Base-by-base conservation (phyloP, 305 asterid species). In the Fraxinus floribunda region DNA sequence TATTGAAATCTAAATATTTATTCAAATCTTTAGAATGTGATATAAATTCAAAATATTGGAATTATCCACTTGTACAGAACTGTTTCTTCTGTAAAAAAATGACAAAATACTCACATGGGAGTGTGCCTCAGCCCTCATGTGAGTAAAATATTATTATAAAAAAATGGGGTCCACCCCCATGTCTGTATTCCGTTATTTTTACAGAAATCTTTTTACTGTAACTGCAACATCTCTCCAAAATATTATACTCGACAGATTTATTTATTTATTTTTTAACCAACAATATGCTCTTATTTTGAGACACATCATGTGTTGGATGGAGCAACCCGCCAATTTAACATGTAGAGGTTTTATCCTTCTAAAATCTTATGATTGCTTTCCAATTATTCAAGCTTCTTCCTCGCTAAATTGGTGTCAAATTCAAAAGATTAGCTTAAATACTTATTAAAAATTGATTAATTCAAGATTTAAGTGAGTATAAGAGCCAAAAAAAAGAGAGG, bases 301-400 rank as follows among this genome's bases (percentile, higher is more conserved):
- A 79, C 86, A 84, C 76, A 79, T 35, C 85, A 79, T 75, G 87
- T 83, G 85, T 35, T 64, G 15, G 7, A 49, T 24, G 41, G 55
- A 38, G 29, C 76, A 38, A 57, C 26, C 11, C 24, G 29, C 68
- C 68, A n/a, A 18, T 29, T 13, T 78, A 18, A 8, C 29, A 49
- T 34, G 76, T 60, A 39, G 72, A 15, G 18, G 29, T 76, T 24
- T 44, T 22, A 35, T 10, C 20, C 46, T 57, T 38, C 26, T 74
- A 30, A 34, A 29, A n/a, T 68, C 41, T 29, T 8, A n/a, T 76
- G 41, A 35, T 70, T 78, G 78, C 73, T 49, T 76, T 82, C 55
- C 49, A 76, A 34, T 76, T 73, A 81, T 78, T 71, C 18, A 41
- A 81, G 32, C 34, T 52, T 81, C 76, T 24, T 35, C 18, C 52